These are phyloP conservation scores for Myriosclerotinia curreyana DNA, from an alignment of 2,329 filamentous ascomycete genomes.

Conservation along the genomic window DNA sequence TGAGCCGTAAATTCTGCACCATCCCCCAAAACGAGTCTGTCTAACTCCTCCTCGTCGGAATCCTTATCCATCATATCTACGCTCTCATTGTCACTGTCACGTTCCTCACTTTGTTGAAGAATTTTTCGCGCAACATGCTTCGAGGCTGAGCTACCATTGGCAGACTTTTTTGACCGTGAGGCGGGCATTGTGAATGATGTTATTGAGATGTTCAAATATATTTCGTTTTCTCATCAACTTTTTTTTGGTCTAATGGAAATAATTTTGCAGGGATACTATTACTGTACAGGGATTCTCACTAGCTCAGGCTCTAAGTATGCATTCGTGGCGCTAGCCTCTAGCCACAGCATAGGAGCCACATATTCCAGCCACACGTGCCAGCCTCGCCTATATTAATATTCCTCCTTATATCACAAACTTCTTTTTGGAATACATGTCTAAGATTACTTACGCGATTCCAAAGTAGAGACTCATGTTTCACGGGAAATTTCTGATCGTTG, in stretches of 20 bases:
- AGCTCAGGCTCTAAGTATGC: too few species aligned
- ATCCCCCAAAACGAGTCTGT: conserved; percentile 85
- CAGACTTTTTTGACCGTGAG: conserved; percentile 35
- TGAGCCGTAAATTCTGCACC: conserved; percentile 75
- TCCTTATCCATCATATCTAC: conserved; percentile 62
- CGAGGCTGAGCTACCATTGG: conserved; percentile 24
- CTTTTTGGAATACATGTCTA: too few species aligned
- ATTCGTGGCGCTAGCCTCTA: too few species aligned
- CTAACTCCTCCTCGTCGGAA: conserved; percentile 78
- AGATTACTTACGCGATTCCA: too few species aligned
- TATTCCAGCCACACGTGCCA: too few species aligned
- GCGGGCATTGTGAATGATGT: conserved; percentile 33
- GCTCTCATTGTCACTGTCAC: conserved; percentile 35
- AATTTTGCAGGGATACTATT: conserved; percentile 8
- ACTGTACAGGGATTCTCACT: conserved; percentile 1
- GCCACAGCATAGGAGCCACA: too few species aligned
- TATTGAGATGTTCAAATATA: conserved; percentile 1
- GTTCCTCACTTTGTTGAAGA: conserved; percentile 23
- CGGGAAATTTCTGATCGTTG: neutral
- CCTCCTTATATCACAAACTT: too few species aligned
- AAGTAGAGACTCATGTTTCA: neutral
- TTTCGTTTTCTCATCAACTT: conserved; percentile 15
- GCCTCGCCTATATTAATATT: too few species aligned
- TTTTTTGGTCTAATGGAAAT: conserved; percentile 14
- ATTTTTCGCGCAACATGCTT: conserved; percentile 22